Base-by-base conservation (phyloP, 257 asterid genomes). In the Solanum sitiens region DNA sequence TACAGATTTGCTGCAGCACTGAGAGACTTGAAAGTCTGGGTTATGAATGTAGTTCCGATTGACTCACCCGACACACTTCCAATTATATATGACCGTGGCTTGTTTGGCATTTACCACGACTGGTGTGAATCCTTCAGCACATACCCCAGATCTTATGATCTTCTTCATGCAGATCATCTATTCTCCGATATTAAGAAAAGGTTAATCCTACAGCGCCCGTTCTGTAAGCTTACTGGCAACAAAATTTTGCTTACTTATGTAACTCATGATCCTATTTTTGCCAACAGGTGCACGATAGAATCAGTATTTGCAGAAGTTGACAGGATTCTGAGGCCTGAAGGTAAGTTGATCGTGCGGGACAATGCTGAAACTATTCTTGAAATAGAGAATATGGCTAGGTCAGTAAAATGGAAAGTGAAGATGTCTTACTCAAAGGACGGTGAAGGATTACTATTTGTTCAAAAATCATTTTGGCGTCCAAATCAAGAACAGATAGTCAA, bases 61-160 rank as follows among this genome's bases (percentile, higher is more conserved):
- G 86, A 87, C 74, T 80, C 87, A 6, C 89, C 89, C 2, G 89
- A 87, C 63, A 87, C 89, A 47, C 89, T 87, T 32, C 89, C 89
- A 61, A 72, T 87, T 18, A 87, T 87, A 44, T 87, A 80, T 45
- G 89, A 87, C n/a, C 87, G 89, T 33, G 89, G 89, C 21, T 70
- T 87, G 61, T 82, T 87, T 67, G 89, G 89, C 21, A 87, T 87
- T 20, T 87, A 87, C 44, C 89, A 87, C 25, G 86, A 87, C 86
- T 87, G 89, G 89, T 87, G 89, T 67, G 89, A 87, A 82, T 82
- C 89, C 20, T 87, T 87, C 83, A 87, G 87, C 83, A 87, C 89
- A 14, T 87, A 87, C 65, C 89, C 89, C 5, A 87, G 87, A 87
- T 82, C 89, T 5, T 87, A 87, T 13, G 89, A 87, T 87, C 83